Evolutionary conservation across 441 rosid species (phyloP), one percentile per base, ranked within the genome.

Genomic region (Mallotus japonicus): DNA sequence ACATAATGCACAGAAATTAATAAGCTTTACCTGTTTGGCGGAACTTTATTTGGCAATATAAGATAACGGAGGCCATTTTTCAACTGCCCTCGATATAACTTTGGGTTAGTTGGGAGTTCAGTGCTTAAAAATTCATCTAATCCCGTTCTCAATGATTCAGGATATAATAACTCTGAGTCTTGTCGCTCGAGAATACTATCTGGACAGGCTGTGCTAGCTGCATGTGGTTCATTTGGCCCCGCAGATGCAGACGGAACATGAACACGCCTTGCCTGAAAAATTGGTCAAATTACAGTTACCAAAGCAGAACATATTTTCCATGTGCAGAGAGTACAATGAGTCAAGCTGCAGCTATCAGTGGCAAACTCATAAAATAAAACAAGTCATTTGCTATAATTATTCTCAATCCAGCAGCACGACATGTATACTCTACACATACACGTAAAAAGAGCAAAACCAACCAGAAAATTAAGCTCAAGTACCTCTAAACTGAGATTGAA

Each of bases 171-270:
- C 75, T 90, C 96, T 56, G 85, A 56, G 70, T 88, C 92, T 76
- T 88, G 95, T 73, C 89, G 85, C 85, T 91, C 98, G 32, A 85
- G 84, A 63, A 89, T 77, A 49, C 92, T 91, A 78, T 91, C 97
- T 11, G 96, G 97, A 83, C 93, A 92, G 75, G 97, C 81, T 62
- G 91, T 90, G 76, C 92, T 85, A 54, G 97, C 84, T 19, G 97
- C 99, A 86, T 93, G 98, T n/a, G 99, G 98, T 86, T 93, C 99
- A 78, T 91, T 95, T 46, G 99, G 98, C 78, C 99, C 97, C 77
- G 87, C 87, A 37, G 97, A 89, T 57, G 99, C 97, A 81, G 78
- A 63, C 0, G 87, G 84, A 86, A 82, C 76, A 75, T 76, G 82
- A 61, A 78, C 73, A 78, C n/a, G 83, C 77, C 77, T 89, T 62